Base-by-base conservation (phyloP, 1,284 basidiomycete genomes). In the Marasmius fiardii region DNA sequence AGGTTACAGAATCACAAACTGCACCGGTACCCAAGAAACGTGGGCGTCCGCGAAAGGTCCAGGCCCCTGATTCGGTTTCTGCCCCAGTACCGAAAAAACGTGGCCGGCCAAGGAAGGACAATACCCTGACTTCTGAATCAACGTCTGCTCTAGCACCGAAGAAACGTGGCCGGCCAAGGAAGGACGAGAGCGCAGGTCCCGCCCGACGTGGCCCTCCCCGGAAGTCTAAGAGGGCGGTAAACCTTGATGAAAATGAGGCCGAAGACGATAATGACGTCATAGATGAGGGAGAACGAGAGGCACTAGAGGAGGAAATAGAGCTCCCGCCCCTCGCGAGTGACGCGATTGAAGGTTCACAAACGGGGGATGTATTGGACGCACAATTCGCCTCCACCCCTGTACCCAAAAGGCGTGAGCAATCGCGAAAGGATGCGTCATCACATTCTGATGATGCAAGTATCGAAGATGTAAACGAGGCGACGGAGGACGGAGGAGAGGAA, bases 141-240 rank as follows among this genome's bases (percentile, higher is more conserved):
- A 34, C 33, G 31, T 39, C 55, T 49, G 45, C 50, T 23, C 37
- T 52, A 18, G 56, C 53, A 14, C 62, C 67, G 3, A 75, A 71
- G 57, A 73, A 71, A 52, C 73, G 72, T 18, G 73, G 72, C 18
- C 68, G 72, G 41, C 68, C 67, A n/a, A 62, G 62, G 23, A 76
- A 73, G 62, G 57, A 58, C 34, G 23, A 18, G n/a, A n/a, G n/a
- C n/a, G n/a, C n/a, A n/a, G n/a, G n/a, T 31, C 10, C 28, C 28
- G 10, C 10, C 28, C 4, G 10, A 31, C 28, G 28, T 10, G 28
- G 28, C 4, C 10, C 5, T 31, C 10, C 28, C 28, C 28, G 28
- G 28, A 31, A 31, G 28, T 31, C 28, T 31, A 31, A 31, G 5
- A 31, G 5, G 5, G 28, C 28, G 28, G 28, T 10, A 10, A 10